phyloP scores from a whole-genome alignment of 2,329 filamentous ascomycete species.

The Dothideomycetidae sp. region DNA sequence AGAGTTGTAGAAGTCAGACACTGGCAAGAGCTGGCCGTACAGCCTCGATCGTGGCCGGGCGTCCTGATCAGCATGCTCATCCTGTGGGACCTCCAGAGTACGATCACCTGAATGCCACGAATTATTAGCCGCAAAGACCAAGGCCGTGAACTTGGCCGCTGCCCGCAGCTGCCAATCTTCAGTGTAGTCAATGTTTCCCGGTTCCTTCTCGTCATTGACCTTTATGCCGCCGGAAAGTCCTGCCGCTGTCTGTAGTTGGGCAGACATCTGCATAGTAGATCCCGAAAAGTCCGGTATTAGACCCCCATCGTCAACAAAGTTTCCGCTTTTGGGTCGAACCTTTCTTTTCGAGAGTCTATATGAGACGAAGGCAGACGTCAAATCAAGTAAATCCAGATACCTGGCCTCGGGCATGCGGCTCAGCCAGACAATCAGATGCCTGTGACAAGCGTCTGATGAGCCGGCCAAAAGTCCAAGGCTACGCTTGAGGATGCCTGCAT shows the following conservation, averaged over 20 bases:
- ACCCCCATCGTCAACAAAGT: constrained; percentile 48
- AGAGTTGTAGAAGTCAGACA: constrained; percentile 77
- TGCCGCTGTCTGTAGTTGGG: constrained; percentile 65
- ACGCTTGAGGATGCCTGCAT: constrained; percentile 74
- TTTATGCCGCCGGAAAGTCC: constrained; percentile 38
- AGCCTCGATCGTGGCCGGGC: constrained; percentile 31
- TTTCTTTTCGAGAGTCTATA: constrained; percentile 62
- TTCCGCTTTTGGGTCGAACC: constrained; percentile 47
- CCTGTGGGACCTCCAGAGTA: background rate
- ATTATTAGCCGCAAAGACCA: constrained; percentile 74
- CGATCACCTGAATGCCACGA: constrained; percentile 19
- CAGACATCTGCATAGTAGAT: constrained; percentile 46
- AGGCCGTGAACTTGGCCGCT: constrained; percentile 61
- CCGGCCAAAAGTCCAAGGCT: constrained; percentile 70
- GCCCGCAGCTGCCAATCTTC: constrained; percentile 87
- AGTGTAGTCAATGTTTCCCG: constrained; percentile 47
- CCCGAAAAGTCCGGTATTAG: constrained; percentile 60
- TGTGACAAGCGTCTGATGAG: constrained; percentile 59
- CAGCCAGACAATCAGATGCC: constrained; percentile 65
- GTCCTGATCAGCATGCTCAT: constrained; percentile 18
- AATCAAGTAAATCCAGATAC: constrained; percentile 60
- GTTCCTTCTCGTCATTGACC: constrained; percentile 36
- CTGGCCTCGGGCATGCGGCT: constrained; percentile 52
- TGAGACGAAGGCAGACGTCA: constrained; percentile 65
- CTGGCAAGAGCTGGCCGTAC: constrained; percentile 56